Evolutionary conservation across 352 stramenopile species (phyloP), one percentile per base, ranked within the genome.

Genomic region (Phytophthora pseudosyringae): DNA sequence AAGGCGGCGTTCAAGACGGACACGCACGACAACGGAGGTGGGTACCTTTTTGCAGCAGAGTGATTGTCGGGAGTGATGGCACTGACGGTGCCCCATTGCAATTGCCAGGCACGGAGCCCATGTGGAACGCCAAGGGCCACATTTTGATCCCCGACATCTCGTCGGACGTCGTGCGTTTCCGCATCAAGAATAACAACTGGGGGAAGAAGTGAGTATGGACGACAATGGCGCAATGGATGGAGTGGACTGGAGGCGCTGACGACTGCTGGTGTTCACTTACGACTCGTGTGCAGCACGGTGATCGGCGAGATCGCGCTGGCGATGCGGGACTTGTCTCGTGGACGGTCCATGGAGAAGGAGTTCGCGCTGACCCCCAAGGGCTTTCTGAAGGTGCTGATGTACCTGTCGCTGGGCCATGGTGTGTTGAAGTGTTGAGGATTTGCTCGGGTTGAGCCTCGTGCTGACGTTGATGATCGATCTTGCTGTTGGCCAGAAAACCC

Each of bases 151-250:
- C 81, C 35, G 80, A 93, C 46, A 83, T 93, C 10, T 74, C 76
- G 31, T 77, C 80, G 31, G 81, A 90, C 48, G 67, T 91, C 50
- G 69, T 93, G 58, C 83, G 83, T 43, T 78, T 93, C 65, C 81
- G 81, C 40, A 60, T 93, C 21, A 73, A 88, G 51, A 93, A 93
- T 62, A 83, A 93, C 48, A 93, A 93, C 69, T 90, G 81, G 80
- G 79, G 88, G 16, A 86, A 86, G 53, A 93, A 84, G 81, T 92
- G 41, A 57, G 69, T 49, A 8, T 15, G 16, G 13, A 21, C 21
- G 21, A 21, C 36, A 44, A 7, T 46, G 46, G 5, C 15, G 29
- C 29, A 36, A 39, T 56, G 25, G 36, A 43, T 16, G 25, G 10
- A 32, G 33, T 18, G n/a, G 11, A 41, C 6, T 51, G 11, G 9